Percentiles rank a stretch among this genome's conserved stretches.
Conservation (phyloP, 2,329 filamentous ascomycete genomes). For the Remersonia thermophila region DNA sequence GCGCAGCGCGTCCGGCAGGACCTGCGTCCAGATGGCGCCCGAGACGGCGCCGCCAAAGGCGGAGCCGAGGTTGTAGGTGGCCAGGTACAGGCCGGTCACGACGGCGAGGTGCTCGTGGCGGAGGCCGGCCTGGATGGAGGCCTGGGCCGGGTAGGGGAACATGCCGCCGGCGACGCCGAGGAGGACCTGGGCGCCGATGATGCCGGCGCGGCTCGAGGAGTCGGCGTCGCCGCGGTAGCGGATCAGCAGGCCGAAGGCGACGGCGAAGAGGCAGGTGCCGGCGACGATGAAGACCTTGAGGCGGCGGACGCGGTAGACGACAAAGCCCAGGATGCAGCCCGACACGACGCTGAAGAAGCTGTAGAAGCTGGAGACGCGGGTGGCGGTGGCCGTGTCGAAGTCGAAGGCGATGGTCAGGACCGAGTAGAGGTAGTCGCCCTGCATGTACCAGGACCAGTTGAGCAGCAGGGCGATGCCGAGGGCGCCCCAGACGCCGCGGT, state of each 20-base stretch:
- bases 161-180: conserved; percentile 52
- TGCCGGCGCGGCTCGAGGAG: conserved; percentile 35
- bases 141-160: conserved; percentile 41
- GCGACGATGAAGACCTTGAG: conserved; percentile 52
- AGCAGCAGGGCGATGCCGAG: conserved; percentile 45
- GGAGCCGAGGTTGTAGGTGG: conserved; percentile 50
- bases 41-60: conserved; percentile 49
- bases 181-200: conserved; percentile 50
- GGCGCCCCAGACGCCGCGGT: conserved; percentile 52
- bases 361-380: conserved; percentile 49
- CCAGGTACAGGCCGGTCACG: conserved; percentile 50
- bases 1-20: conserved; percentile 35
- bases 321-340: conserved; percentile 42
- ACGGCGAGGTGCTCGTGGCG: conserved; percentile 46
- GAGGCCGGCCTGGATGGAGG: conserved; percentile 30
- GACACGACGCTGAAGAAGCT: conserved; percentile 43
- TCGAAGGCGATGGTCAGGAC: conserved; percentile 50
- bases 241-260: conserved; percentile 55
- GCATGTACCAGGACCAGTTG: conserved; percentile 49
- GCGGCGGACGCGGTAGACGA: conserved; percentile 45
- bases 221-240: conserved; percentile 45
- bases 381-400: conserved; percentile 43
- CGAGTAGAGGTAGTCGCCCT: conserved; percentile 52
- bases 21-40: conserved; percentile 50
- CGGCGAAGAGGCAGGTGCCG: conserved; percentile 48